Percentiles rank a stretch among this genome's conserved stretches.
Conservation (phyloP, 2,329 filamentous ascomycete species). For the Rhynchosporium graminicola region DNA sequence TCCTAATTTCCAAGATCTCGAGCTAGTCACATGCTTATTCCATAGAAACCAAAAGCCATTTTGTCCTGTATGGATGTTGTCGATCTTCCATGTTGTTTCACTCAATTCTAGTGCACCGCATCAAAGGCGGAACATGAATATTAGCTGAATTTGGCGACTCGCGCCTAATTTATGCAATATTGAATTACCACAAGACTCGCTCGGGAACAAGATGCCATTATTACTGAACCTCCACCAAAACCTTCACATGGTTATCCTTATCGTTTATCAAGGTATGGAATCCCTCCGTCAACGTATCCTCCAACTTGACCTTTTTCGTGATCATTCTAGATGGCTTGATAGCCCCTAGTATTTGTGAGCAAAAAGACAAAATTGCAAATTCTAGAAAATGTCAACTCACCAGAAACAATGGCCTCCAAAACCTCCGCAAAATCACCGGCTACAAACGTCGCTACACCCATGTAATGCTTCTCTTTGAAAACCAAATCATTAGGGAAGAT, state of each 20-base stretch:
- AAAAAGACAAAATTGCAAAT: not conserved
- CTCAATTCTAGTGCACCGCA: too few relatives aligned
- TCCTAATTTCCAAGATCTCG: not conserved
- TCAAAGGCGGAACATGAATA: too few relatives aligned
- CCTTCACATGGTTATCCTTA: conserved; percentile 17
- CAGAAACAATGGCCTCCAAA: conserved; percentile 48
- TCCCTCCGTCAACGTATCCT: conserved; percentile 8
- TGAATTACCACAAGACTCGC: too few relatives aligned
- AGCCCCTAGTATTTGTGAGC: conserved; percentile 4
- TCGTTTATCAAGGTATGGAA: conserved; percentile 16
- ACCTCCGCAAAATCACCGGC: conserved; percentile 58
- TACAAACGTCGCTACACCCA: conserved; percentile 54
- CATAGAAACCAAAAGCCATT: not conserved
- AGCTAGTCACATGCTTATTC: not conserved
- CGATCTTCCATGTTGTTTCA: too few relatives aligned
- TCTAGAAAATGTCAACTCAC: conserved; percentile 24
- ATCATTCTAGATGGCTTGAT: conserved; percentile 14
- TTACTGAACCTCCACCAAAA: conserved; percentile 14
- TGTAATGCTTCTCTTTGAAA: conserved; percentile 54
- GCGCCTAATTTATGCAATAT: too few relatives aligned
- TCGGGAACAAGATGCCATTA: not conserved
- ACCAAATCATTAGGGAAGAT: conserved; percentile 52
- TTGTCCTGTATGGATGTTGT: too few relatives aligned
- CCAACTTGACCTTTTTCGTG: conserved; percentile 17
- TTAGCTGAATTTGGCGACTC: too few relatives aligned